phyloP scores from a whole-genome alignment of 306 rosid species.

The Prunus mira region DNA sequence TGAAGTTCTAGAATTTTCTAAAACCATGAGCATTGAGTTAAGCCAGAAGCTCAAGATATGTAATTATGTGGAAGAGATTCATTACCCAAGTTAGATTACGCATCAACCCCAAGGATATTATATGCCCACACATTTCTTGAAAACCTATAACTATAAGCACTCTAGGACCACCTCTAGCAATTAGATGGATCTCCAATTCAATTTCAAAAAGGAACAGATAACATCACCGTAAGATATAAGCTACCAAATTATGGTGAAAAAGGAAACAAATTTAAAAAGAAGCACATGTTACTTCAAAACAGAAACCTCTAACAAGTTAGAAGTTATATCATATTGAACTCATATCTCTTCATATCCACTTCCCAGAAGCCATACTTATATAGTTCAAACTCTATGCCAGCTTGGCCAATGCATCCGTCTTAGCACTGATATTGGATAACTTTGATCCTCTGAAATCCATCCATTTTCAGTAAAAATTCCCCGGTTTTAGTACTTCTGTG shows the following conservation, averaged over 20 bases:
- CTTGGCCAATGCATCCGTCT: conserved; percentile 8
- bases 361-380: neutral
- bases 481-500: neutral
- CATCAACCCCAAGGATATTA: neutral
- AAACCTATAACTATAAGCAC: neutral
- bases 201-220: neutral
- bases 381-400: neutral
- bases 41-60: neutral
- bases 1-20: neutral
- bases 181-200: neutral
- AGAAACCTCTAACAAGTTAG: neutral
- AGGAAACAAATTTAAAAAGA: neutral
- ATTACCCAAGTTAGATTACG: neutral
- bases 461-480: neutral
- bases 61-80: neutral
- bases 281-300: neutral
- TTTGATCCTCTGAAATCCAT: conserved; percentile 5
- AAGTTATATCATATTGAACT: neutral
- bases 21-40: neutral
- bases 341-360: neutral
- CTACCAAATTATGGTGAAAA: neutral
- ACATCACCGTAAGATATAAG: neutral
- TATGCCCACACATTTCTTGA: neutral
- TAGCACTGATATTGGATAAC: neutral
- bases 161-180: neutral